Base-by-base conservation (phyloP, 2,329 filamentous ascomycete genomes). In the Neonectria neomacrospora region DNA sequence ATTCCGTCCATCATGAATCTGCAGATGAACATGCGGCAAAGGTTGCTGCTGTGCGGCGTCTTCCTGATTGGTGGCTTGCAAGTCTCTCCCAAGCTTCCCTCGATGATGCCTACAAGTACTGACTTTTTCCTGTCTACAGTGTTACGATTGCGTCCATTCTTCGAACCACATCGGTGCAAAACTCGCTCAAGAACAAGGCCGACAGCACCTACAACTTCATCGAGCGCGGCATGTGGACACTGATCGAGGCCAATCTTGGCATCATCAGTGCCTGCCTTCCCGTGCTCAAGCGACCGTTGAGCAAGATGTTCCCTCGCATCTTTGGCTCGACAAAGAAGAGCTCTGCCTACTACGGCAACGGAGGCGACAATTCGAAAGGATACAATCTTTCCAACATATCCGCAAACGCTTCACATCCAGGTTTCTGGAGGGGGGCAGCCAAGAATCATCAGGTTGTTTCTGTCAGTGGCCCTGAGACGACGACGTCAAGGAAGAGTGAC, bases 241-340 rank as follows among this genome's bases (percentile, higher is more conserved):
- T 80, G 42, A 67, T 77, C n/a, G 79, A 81, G 57, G 73, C 79
- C 32, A 76, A 76, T 26, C 71, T 75, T 26, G 79, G 76, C 64
- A 76, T 80, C 61, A 74, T 80, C 14, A 77, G 78, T 58, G 71
- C 77, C 42, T 80, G 78, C 61, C 71, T 80, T 5, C 77, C 78
- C 2, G 54, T 67, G 3, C 62, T 73, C 9, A 65, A 64, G 20
- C 70, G 67, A 41, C 69, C 69, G 1, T 44, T 73, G 4, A 60
- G 63, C 10, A 59, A 60, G 2, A 2, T 67, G 1, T 69, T 68
- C 26, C 68, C 68, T 14, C 59, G 54, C 2, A 41, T 67, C 14
- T 70, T 70, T 20, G 64, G 63, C 4, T 63, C 68, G 3, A 64
- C 54, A 1, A 60, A 58, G 32, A 66, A 66, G n/a, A 51, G 51